Evolutionary conservation across 2,329 filamentous ascomycete genomes (phyloP).

Genomic region (Colletotrichum incanum): DNA sequence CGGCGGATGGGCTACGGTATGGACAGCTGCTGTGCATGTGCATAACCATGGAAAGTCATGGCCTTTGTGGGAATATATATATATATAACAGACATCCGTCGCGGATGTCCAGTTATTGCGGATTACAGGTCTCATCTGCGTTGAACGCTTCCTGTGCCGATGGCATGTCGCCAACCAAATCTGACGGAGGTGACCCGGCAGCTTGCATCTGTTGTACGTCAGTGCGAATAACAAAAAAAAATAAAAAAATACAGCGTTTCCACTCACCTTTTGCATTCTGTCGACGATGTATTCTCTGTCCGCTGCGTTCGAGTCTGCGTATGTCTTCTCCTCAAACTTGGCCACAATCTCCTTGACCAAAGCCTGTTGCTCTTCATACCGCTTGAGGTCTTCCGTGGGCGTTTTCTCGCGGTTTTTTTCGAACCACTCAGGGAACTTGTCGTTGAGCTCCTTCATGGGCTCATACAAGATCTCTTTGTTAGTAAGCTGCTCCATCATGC

Average conservation of each 20-base stretch:
- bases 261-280: constrained; percentile 92
- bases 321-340: constrained; percentile 88
- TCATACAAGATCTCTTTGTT: constrained; percentile 99
- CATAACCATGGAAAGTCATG: constrained; percentile 8
- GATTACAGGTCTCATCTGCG: constrained; percentile 74
- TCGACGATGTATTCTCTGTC: constrained; percentile 96
- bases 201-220: constrained; percentile 87
- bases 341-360: constrained; percentile 89
- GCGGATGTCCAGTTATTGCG: constrained; percentile 64
- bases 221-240: constrained; percentile 40
- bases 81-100: constrained; percentile 25
- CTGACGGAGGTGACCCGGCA: constrained; percentile 89
- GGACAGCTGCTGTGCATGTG: constrained; percentile 16
- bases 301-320: constrained; percentile 84
- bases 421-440: constrained; percentile 94
- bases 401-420: constrained; percentile 79
- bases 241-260: constrained; percentile 25
- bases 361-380: constrained; percentile 85
- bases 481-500: constrained; percentile 99
- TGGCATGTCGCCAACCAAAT: constrained; percentile 91
- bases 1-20: constrained; percentile 13
- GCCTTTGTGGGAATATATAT: constrained; percentile 47
- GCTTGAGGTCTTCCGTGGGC: constrained; percentile 79
- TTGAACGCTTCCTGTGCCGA: constrained; percentile 82
- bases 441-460: constrained; percentile 96